Conservation (phyloP, 164 flowering plant genomes). For the Tinospora cordifolia region DNA sequence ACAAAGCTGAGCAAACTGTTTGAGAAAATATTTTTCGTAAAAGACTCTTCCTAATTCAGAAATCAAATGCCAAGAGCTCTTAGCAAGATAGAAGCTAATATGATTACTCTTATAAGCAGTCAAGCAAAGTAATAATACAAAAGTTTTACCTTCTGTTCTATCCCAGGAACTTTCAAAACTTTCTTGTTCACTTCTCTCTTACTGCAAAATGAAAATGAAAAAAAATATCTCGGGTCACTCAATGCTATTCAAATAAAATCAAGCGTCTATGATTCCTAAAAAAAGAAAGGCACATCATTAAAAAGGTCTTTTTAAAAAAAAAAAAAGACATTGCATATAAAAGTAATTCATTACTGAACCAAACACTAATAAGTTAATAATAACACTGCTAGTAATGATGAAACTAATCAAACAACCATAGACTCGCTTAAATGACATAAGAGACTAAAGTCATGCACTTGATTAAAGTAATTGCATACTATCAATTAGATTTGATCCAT, state of each 20-base stretch:
- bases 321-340: background rate
- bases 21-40: no score
- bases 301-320: no score
- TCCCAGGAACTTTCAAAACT: slow-evolving; percentile 91
- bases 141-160: slow-evolving; percentile 76
- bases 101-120: background rate
- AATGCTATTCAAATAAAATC: background rate
- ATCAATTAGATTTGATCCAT: no score
- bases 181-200: slow-evolving; percentile 97
- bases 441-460: no score
- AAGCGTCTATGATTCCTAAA: background rate
- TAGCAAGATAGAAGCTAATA: background rate
- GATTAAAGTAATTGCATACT: no score
- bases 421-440: no score
- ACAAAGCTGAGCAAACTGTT: no score
- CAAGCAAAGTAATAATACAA: background rate
- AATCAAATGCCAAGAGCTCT: background rate
- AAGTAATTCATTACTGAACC: no score
- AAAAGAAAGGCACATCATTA: background rate
- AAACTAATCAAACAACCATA: no score
- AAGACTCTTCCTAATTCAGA: background rate
- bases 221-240: slow-evolving; percentile 1
- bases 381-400: no score
- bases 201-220: slow-evolving; percentile 37
- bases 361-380: no score